phyloP scores from a whole-genome alignment of 2,329 filamentous ascomycete genomes.

The Fusarium austroafricanum region DNA sequence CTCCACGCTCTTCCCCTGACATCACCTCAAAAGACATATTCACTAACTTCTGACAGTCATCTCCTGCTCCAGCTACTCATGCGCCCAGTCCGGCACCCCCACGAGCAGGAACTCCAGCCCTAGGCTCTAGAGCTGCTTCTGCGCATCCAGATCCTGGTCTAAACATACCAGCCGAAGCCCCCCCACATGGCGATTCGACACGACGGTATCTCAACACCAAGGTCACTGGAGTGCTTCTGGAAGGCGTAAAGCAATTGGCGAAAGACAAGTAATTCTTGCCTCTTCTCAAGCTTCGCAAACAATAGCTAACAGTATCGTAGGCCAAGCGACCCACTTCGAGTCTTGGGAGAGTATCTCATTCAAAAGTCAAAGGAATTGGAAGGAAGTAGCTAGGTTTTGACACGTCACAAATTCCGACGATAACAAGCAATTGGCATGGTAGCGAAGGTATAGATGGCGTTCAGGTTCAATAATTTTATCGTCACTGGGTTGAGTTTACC shows the following conservation, averaged over 20 bases:
- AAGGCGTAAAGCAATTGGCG: slow-evolving; percentile 79
- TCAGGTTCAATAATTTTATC: slow-evolving; percentile 39
- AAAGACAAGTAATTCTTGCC: slow-evolving; percentile 73
- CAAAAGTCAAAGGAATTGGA: slow-evolving; percentile 76
- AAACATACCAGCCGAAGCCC: slow-evolving; percentile 69
- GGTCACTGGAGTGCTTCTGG: slow-evolving; percentile 74
- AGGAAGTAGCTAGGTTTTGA: slow-evolving; percentile 41
- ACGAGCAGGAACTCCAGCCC: slow-evolving; percentile 62
- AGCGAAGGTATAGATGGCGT: slow-evolving; percentile 40
- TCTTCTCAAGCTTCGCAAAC: background rate
- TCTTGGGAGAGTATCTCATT: slow-evolving; percentile 77
- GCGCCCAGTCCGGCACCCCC: slow-evolving; percentile 57
- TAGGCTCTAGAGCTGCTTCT: slow-evolving; percentile 66
- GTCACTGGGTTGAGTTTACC: slow-evolving; percentile 43
- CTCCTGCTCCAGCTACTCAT: slow-evolving; percentile 52
- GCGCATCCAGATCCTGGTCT: slow-evolving; percentile 65
- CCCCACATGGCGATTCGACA: slow-evolving; percentile 74
- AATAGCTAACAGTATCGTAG: slow-evolving; percentile 50
- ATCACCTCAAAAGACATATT: background rate
- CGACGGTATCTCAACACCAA: slow-evolving; percentile 78
- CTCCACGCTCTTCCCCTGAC: slow-evolving; percentile 5
- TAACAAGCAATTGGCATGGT: slow-evolving; percentile 19
- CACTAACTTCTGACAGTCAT: slow-evolving; percentile 48
- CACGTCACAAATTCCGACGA: background rate
- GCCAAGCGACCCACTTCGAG: slow-evolving; percentile 74